Base-by-base conservation (phyloP, 2,329 filamentous ascomycete genomes). In the Exophiala oligosperma region DNA sequence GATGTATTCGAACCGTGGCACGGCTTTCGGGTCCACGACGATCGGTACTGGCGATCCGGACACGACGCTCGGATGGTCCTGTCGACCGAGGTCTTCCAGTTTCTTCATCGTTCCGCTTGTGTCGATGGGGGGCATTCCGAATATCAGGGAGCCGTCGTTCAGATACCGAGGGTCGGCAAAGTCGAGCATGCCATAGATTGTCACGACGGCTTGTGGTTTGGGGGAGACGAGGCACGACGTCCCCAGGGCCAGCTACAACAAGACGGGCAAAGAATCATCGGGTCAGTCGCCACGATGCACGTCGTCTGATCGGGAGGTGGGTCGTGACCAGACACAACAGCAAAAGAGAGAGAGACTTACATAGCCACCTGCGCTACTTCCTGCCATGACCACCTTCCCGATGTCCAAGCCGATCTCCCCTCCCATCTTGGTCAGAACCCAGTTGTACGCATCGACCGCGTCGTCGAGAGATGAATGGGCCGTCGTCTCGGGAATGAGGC, bases 171-270 rank as follows among this genome's bases (percentile, higher is more conserved):
- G n/a, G 48, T 51, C 37, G 32, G 17, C 37, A 28, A 51, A 35
- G 28, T 51, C 48, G 11, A 51, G 48, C 48, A 51, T 51, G 4
- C 48, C 48, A 17, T 51, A 51, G 37, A 51, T 17, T 17, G 48
- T 35, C 48, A 24, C 28, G 23, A 35, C 48, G 6, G 48, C 28
- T 37, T 51, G 29, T 17, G 12, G n/a, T 51, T 51, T 24, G 8
- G 14, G 17, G 7, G 24, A n/a, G 26, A 37, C 48, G 23, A 51
- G 24, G 23, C 29, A 28, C 14, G 48, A 51, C 12, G 48, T 35
- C 12, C 28, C n/a, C 23, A 51, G 29, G 11, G 48, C 48, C 21
- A 51, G 26, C 32, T 35, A 11, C 32, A 35, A 35, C 17, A 17
- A 17, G 17, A 35, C 2, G 32, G 4, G 32, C 6, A 6, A 35